Evolutionary conservation across 139 green algal genomes (phyloP).

Genomic region (Zygnema cylindricum): DNA sequence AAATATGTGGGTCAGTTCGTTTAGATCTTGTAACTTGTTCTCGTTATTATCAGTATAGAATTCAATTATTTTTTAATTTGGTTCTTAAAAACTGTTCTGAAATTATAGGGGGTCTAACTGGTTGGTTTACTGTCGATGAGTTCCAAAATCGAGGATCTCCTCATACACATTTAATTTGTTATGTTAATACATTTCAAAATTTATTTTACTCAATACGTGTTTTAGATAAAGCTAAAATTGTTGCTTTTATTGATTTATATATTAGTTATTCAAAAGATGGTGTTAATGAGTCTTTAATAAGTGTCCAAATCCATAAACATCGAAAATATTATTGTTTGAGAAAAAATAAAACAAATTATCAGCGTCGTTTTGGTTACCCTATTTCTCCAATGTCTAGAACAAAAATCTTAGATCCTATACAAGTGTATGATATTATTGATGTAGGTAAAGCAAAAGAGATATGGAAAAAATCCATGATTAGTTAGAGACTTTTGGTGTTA

Average conservation of each 20-base stretch:
- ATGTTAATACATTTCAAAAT: not conserved
- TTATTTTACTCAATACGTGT: not conserved
- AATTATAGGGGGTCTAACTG: not conserved
- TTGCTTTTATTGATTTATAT: slow-evolving; percentile 8
- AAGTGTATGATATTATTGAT: not conserved
- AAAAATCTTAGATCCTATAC: not conserved
- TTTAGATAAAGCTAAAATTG: not conserved
- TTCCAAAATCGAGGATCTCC: slow-evolving; percentile 26
- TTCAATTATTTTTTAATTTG: slow-evolving; percentile 6
- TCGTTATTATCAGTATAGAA: not conserved
- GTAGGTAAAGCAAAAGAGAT: not conserved
- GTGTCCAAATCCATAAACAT: not conserved
- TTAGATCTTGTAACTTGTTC: not conserved
- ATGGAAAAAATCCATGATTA: not conserved
- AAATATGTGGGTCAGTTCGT: too few relatives aligned
- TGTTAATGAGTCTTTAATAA: not conserved
- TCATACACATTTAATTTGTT: slow-evolving; percentile 1
- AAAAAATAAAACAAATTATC: not conserved
- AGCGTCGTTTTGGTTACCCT: slow-evolving; percentile 10
- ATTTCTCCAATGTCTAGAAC: not conserved
- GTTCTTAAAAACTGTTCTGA: not conserved
- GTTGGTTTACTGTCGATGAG: slow-evolving; percentile 21
- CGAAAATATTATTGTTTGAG: not conserved
- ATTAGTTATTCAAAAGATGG: slow-evolving; percentile 1
- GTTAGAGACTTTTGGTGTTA: not conserved